Conservation (phyloP, 805 yeast species). For the Cyberlindnera subsufficiens region DNA sequence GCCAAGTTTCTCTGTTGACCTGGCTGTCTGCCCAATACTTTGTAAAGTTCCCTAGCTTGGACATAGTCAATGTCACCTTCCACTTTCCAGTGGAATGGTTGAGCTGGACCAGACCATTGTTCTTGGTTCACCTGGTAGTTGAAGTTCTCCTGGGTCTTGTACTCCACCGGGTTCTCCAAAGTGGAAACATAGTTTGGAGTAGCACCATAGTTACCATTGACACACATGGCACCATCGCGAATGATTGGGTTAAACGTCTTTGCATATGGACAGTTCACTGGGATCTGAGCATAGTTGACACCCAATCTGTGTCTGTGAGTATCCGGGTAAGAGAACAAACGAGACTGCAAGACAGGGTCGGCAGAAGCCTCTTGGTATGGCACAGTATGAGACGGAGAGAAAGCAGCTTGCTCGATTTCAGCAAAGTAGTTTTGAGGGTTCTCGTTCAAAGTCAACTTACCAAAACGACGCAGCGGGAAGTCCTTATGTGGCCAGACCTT, state of each 20-base stretch:
- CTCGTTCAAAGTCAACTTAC: slow-evolving; percentile 71
- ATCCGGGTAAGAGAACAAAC: slow-evolving; percentile 79
- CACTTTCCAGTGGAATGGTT: slow-evolving; percentile 82
- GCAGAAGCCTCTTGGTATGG: slow-evolving; percentile 80
- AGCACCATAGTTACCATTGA: slow-evolving; percentile 66
- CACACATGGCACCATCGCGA: slow-evolving; percentile 77
- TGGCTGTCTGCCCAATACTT: slow-evolving; percentile 64
- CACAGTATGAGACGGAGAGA: slow-evolving; percentile 79
- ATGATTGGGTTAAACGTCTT: slow-evolving; percentile 60
- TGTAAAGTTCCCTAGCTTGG: slow-evolving; percentile 74
- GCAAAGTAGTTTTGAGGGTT: slow-evolving; percentile 86
- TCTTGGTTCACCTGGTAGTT: slow-evolving; percentile 61
- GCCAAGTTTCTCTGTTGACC: slow-evolving; percentile 83
- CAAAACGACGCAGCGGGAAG: slow-evolving; percentile 83
- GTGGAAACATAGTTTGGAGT: slow-evolving; percentile 71
- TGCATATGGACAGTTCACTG: slow-evolving; percentile 81
- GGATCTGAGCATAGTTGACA: slow-evolving; percentile 73
- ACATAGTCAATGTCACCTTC: slow-evolving; percentile 63
- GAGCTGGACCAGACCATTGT: slow-evolving; percentile 76
- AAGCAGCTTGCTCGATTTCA: slow-evolving; percentile 81
- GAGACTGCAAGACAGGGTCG: slow-evolving; percentile 78
- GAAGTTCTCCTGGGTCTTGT: slow-evolving; percentile 20
- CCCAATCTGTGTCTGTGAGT: slow-evolving; percentile 80
- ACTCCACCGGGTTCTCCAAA: slow-evolving; percentile 29
- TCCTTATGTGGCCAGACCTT: slow-evolving; percentile 89